These are phyloP conservation scores for Sporothrix mexicana DNA, from an alignment of 2,329 filamentous ascomycete species.

Conservation along the genomic window DNA sequence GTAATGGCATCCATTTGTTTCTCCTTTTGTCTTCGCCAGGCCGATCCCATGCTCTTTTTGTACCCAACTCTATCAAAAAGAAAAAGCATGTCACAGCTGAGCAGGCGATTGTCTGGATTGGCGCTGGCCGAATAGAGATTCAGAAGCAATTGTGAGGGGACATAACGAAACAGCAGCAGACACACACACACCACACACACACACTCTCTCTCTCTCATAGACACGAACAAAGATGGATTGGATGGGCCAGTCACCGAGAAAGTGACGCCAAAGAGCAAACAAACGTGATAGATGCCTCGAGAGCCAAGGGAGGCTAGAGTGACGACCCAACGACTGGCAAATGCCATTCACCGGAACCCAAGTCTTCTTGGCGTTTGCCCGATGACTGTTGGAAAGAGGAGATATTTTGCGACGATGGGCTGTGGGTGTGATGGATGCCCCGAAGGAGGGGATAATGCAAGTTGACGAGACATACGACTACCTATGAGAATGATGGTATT, in stretches of 20 bases:
- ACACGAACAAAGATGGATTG: background rate
- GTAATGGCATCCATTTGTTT: background rate
- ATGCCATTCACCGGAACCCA: background rate
- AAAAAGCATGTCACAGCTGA: slow-evolving; percentile 3
- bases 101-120: background rate
- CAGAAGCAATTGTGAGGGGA: background rate
- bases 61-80: background rate
- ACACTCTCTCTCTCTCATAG: no score
- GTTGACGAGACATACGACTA: no score
- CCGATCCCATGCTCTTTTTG: background rate
- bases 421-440: background rate
- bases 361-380: background rate
- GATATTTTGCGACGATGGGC: background rate
- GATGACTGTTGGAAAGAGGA: background rate
- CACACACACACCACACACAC: no score
- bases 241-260: slow-evolving; percentile 2
- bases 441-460: background rate
- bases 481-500: background rate
- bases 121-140: background rate
- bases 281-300: background rate
- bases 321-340: background rate
- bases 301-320: background rate
- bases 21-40: background rate
- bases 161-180: background rate
- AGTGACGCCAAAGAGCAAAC: background rate